Evolutionary conservation across 2,329 filamentous ascomycete genomes (phyloP).

Genomic region (Alternaria sp.): DNA sequence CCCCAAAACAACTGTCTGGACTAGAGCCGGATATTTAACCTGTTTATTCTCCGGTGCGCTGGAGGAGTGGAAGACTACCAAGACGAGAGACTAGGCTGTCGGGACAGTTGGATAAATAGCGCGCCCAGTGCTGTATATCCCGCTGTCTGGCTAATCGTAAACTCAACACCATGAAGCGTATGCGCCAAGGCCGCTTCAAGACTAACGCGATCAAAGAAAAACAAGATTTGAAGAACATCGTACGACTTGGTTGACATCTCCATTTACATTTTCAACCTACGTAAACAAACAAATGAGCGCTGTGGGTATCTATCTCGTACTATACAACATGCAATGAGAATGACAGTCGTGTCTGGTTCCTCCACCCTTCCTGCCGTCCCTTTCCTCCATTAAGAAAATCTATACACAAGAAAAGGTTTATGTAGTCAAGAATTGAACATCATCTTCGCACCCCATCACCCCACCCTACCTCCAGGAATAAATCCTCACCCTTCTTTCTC

Average conservation of each 20-base stretch:
- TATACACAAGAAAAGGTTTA: constrained; percentile 14
- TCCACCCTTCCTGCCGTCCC: neutral
- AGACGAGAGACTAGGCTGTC: constrained; percentile 15
- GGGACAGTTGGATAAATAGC: constrained; percentile 17
- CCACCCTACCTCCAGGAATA: constrained; percentile 59
- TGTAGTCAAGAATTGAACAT: constrained; percentile 13
- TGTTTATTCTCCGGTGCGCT: constrained; percentile 23
- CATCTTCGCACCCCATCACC: constrained; percentile 12
- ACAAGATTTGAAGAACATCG: neutral
- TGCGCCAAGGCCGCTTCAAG: constrained; percentile 7
- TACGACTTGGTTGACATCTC: neutral
- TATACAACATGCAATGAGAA: constrained; percentile 13
- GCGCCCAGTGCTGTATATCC: neutral
- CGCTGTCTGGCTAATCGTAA: constrained; percentile 3
- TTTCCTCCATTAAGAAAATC: constrained; percentile 5
- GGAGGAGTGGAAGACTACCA: neutral
- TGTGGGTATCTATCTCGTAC: constrained; percentile 21
- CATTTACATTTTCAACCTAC: neutral
- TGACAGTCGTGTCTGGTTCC: constrained; percentile 10
- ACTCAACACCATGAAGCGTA: constrained; percentile 1
- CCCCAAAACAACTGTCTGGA: constrained; percentile 8
- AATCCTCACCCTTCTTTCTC: constrained; percentile 70
- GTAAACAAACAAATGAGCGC: constrained; percentile 10
- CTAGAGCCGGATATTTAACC: constrained; percentile 31
- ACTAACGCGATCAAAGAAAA: neutral